These are phyloP conservation scores for Diversispora eburnea DNA, from an alignment of 192 early-diverging fungal species.

Conservation along the genomic window DNA sequence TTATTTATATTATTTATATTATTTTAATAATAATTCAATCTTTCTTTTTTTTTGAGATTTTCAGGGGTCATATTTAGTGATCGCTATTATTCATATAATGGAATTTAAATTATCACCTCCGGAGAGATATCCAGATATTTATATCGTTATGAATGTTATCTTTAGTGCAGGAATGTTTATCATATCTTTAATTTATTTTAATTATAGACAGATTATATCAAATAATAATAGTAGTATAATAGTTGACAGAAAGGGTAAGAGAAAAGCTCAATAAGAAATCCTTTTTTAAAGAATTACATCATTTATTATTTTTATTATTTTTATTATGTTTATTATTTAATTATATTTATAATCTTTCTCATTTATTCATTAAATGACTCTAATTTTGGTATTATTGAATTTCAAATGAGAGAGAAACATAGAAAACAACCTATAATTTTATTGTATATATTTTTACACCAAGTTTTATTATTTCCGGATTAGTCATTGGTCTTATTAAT, in stretches of 20 bases:
- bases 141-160: constrained; percentile 73
- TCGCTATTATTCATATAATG: constrained; percentile 55
- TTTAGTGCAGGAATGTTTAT: constrained; percentile 66
- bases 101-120: constrained; percentile 64
- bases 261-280: neutral
- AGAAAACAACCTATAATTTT: too few relatives aligned
- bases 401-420: too few relatives aligned
- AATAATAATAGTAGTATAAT: neutral
- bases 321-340: too few relatives aligned
- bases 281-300: too few relatives aligned
- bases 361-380: too few relatives aligned
- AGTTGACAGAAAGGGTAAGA: neutral
- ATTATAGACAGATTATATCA: constrained; percentile 56
- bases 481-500: too few relatives aligned
- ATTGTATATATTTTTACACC: too few relatives aligned
- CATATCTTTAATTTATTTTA: constrained; percentile 67
- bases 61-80: constrained; percentile 41
- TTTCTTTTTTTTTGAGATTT: constrained; percentile 15
- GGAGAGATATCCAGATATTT: constrained; percentile 73
- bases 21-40: neutral
- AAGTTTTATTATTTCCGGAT: too few relatives aligned
- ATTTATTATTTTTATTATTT: too few relatives aligned
- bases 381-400: too few relatives aligned
- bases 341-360: too few relatives aligned
- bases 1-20: neutral